Evolutionary conservation across 2,329 filamentous ascomycete species (phyloP).

Genomic region (Leptoxyphium fumago): DNA sequence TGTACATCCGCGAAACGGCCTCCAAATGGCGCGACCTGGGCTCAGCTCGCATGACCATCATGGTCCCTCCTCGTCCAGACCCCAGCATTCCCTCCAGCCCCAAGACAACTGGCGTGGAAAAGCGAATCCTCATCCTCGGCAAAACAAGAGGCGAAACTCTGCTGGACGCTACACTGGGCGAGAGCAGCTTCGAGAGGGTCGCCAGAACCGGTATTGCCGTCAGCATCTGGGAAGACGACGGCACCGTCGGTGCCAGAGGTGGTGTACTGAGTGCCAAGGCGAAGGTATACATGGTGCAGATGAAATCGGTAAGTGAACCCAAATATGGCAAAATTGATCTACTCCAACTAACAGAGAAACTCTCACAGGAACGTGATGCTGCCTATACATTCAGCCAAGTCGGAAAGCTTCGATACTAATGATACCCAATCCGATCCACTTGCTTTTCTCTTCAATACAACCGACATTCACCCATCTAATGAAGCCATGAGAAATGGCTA

Average conservation of each 20-base stretch:
- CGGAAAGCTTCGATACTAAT: conserved; percentile 34
- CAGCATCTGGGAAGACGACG: conserved; percentile 61
- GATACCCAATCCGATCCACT: neutral
- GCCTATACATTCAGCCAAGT: conserved; percentile 35
- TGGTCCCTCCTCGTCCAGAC: conserved; percentile 45
- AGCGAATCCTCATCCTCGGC: conserved; percentile 66
- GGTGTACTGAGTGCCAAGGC: conserved; percentile 41
- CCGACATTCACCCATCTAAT: too few species aligned
- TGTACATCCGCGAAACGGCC: conserved; percentile 62
- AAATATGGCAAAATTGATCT: neutral
- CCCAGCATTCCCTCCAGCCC: conserved; percentile 22
- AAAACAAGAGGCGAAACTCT: conserved; percentile 54
- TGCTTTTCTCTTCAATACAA: neutral
- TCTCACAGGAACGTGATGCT: conserved; percentile 30
- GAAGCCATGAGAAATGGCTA: too few species aligned
- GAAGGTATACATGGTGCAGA: conserved; percentile 48
- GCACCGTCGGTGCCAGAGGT: conserved; percentile 37
- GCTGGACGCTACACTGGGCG: conserved; percentile 71
- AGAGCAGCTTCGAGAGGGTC: conserved; percentile 70
- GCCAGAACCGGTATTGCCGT: conserved; percentile 78
- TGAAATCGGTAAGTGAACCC: conserved; percentile 22
- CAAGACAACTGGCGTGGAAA: conserved; percentile 47
- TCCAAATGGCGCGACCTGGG: conserved; percentile 88
- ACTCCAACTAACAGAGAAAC: too few species aligned
- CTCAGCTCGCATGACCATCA: conserved; percentile 67